Percentiles rank a stretch among this genome's conserved stretches.
Evolutionary conservation across 2,329 filamentous ascomycete species (phyloP).

Genomic region (Pseudogymnoascus pannorum): DNA sequence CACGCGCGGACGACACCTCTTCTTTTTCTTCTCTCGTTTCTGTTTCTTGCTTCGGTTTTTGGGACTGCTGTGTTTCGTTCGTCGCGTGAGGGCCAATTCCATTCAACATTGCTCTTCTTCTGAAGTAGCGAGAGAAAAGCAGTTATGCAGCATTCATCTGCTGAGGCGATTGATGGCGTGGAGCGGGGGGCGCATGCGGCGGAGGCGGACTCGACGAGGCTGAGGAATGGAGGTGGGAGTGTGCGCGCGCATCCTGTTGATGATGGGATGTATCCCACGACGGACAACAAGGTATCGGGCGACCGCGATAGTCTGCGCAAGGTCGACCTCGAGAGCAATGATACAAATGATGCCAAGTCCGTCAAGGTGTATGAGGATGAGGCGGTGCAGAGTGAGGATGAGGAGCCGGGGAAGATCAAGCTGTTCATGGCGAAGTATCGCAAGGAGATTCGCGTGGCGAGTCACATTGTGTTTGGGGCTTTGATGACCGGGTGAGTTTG

Average conservation of each 20-base stretch:
- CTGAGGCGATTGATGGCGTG: not conserved
- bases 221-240: not conserved
- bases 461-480: not conserved
- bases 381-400: not conserved
- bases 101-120: not conserved
- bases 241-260: not conserved
- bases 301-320: not conserved
- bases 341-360: not conserved
- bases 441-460: not conserved
- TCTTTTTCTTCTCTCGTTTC: not conserved
- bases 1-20: not conserved
- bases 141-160: not conserved
- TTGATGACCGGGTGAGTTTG: constrained; percentile 2
- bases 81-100: not conserved
- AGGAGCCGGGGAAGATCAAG: not conserved
- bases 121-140: not conserved
- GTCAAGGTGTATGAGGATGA: not conserved
- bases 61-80: not conserved
- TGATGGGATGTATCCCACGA: not conserved
- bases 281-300: not conserved
- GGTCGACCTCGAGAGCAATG: not conserved
- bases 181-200: not conserved
- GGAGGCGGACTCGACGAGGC: not conserved
- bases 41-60: not conserved
- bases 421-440: not conserved